These are phyloP conservation scores for Lolium multiflorum DNA, from an alignment of 176 grass and related monocot genomes.

Conservation along the genomic window DNA sequence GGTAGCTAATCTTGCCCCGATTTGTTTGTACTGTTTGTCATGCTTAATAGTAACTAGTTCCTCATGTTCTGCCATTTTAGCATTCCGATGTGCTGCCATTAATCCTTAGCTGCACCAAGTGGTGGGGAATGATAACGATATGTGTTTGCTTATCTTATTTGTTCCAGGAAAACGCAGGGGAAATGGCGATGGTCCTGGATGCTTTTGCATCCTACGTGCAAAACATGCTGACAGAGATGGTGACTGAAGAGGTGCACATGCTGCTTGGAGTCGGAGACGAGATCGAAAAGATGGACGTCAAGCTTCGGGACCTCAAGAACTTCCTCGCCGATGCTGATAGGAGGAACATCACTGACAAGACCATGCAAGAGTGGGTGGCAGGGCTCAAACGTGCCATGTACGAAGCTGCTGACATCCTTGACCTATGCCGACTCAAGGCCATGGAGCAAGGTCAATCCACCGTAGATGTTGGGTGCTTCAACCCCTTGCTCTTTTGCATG, in stretches of 20 bases:
- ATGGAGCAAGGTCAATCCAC: background rate
- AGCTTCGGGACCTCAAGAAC: background rate
- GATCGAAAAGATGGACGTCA: background rate
- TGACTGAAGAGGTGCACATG: background rate
- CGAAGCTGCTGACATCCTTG: background rate
- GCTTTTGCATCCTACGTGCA: conserved; percentile 11
- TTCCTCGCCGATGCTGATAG: conserved; percentile 9
- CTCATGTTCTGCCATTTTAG: no score
- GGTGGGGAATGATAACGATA: no score
- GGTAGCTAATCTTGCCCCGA: no score
- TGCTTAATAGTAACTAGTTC: no score
- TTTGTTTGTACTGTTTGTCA: no score
- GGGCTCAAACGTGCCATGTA: conserved; percentile 3
- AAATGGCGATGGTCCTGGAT: conserved; percentile 40
- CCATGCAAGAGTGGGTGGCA: no score
- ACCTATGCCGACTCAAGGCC: conserved; percentile 27
- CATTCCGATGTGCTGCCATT: no score
- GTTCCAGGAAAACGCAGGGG: background rate
- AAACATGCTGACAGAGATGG: conserved; percentile 3
- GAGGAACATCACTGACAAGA: no score
- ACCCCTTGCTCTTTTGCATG: background rate
- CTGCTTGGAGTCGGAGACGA: conserved; percentile 23
- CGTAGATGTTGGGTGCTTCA: background rate
- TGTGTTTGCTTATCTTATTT: no score
- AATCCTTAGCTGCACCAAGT: no score